Evolutionary conservation across 805 yeast genomes (phyloP).

Genomic region (Candida taoyuanica): DNA sequence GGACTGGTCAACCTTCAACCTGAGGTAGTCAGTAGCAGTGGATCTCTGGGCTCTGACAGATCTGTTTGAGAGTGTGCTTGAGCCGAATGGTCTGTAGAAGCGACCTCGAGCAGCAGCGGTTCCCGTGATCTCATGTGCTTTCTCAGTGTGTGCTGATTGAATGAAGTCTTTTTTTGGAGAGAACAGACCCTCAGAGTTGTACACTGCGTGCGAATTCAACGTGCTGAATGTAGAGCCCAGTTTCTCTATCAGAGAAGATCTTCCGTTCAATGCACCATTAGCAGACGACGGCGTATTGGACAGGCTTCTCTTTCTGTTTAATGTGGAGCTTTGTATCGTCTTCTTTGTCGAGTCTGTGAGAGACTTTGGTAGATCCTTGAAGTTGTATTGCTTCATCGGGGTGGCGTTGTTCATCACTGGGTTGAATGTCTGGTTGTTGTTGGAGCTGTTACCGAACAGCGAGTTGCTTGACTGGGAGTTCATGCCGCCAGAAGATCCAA

Average conservation of each 20-base stretch:
- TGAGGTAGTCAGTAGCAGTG: conserved; percentile 22
- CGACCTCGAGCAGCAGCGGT: conserved; percentile 1
- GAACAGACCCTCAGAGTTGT: conserved; percentile 34
- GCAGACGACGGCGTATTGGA: conserved; percentile 21
- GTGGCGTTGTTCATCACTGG: conserved; percentile 29
- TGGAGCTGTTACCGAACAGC: conserved; percentile 12
- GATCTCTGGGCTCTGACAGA: conserved; percentile 26
- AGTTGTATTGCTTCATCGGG: conserved; percentile 26
- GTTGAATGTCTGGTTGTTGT: conserved; percentile 24
- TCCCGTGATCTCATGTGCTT: conserved; percentile 3
- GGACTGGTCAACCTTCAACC: conserved; percentile 36
- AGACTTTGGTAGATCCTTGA: conserved; percentile 35
- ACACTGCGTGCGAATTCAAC: conserved; percentile 21
- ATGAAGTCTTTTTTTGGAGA: conserved; percentile 30
- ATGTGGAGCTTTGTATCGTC: conserved; percentile 6
- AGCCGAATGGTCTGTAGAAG: conserved; percentile 9
- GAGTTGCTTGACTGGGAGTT: conserved; percentile 5
- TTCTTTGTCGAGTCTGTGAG: conserved; percentile 31
- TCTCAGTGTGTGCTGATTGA: conserved; percentile 18
- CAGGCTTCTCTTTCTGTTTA: conserved; percentile 24
- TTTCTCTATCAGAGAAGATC: conserved; percentile 31
- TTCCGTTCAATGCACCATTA: conserved; percentile 16
- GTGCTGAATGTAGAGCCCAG: conserved; percentile 32
- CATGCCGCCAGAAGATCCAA: conserved; percentile 20
- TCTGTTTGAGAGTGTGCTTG: conserved; percentile 19